Base-by-base conservation (phyloP, 2,329 filamentous ascomycete species). In the Incumbomyces delicatus region DNA sequence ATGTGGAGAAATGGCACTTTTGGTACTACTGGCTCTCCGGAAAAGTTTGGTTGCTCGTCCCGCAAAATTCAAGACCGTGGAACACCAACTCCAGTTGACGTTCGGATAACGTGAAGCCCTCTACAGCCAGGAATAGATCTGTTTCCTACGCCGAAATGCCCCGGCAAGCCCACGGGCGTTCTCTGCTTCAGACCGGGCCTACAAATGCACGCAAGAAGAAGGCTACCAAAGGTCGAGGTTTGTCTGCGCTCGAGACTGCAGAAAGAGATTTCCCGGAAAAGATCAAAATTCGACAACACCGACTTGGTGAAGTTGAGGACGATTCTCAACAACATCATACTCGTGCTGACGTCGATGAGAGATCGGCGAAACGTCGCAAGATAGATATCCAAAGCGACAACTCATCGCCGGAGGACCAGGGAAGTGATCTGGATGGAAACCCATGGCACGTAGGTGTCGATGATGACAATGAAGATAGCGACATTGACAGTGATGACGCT, bases 401-500 rank as follows among this genome's bases (percentile, higher is more conserved):
- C 47, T 57, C 61, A 41, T 53, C 59, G 39, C 52, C 58, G 18
- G 64, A 60, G 18, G 61, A 64, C n/a, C 68, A 71, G 53, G 86
- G 85, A 8, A 89, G 83, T 56, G 89, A 95, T 60, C 87, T 83
- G 50, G 85, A 89, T 50, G 88, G 87, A 17, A 85, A 94, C 58
- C 80, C 85, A 59, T 95, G 87, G 87, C 81, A 76, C 41, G 72
- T 94, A 42, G 88, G 89, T 20, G 70, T 80, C 40, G 78, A 82
- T 17, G 77, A 75, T 41, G 77, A 75, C 37, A 80, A 83, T 44
- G 75, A 83, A 51, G 82, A 85, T 57, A 80, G 76, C 46, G 80
- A 83, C 51, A 69, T 86, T 47, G 81, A 85, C 60, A 83, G 78
- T 54, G 81, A 85, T 61, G 87, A 94, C 58, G 89, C 90, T 2